Percentiles rank a stretch among this genome's conserved stretches.
phyloP scores from a whole-genome alignment of 1,284 basidiomycete genomes.

The Rhodotorula sp. region DNA sequence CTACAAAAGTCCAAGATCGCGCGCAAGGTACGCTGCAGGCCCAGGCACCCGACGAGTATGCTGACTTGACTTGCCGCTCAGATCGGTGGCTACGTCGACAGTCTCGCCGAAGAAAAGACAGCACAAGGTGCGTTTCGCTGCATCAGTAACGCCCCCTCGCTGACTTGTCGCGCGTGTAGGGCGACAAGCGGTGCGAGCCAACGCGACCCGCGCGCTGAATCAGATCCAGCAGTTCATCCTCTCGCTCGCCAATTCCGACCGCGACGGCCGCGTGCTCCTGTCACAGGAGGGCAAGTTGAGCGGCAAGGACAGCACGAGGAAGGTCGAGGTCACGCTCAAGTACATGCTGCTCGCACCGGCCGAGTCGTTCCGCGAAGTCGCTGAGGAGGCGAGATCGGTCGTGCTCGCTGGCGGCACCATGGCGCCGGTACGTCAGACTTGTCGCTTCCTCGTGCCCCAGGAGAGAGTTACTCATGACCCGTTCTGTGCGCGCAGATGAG shows the following conservation, averaged over 20 bases:
- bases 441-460: background rate
- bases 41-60: too few species aligned
- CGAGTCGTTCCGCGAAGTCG: constrained; percentile 77
- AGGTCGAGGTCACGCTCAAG: constrained; percentile 64
- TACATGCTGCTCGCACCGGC: constrained; percentile 95
- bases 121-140: constrained; percentile 50
- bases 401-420: constrained; percentile 94
- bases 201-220: constrained; percentile 58
- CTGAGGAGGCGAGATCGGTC: constrained; percentile 75
- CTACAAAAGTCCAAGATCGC: constrained; percentile 80
- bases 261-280: constrained; percentile 63
- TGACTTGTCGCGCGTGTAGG: constrained; percentile 1
- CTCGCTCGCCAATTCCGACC: constrained; percentile 74
- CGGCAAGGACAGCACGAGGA: background rate
- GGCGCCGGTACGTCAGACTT: constrained; percentile 69
- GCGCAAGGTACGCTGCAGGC: constrained; percentile 49
- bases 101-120: constrained; percentile 56
- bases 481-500: constrained; percentile 63
- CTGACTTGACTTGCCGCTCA: constrained; percentile 48
- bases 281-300: constrained; percentile 24
- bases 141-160: background rate
- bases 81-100: constrained; percentile 42
- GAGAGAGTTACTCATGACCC: background rate
- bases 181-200: constrained; percentile 63
- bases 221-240: constrained; percentile 81